These are phyloP conservation scores for Catunica adiposa DNA, from an alignment of 2,329 filamentous ascomycete genomes.

Conservation along the genomic window DNA sequence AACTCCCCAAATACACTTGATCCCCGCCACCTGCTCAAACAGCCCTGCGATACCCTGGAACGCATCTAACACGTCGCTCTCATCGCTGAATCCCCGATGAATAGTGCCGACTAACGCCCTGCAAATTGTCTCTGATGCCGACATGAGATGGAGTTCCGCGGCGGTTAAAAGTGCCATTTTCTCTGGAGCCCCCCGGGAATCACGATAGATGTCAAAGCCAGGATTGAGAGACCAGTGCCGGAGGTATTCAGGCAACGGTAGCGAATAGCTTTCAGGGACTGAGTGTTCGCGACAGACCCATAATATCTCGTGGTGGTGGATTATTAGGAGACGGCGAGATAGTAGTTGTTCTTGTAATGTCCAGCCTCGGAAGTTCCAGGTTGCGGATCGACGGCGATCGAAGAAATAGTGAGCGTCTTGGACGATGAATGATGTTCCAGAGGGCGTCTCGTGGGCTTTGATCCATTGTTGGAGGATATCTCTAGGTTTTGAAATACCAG, in stretches of 20 bases:
- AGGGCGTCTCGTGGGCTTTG: too few species aligned
- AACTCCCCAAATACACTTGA: neutral
- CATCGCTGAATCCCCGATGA: neutral
- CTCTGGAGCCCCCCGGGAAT: too few species aligned
- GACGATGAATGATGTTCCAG: neutral
- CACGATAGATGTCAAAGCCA: too few species aligned
- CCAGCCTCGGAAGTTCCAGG: neutral
- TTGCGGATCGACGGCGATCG: neutral
- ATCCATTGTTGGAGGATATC: too few species aligned
- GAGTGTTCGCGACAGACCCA: too few species aligned
- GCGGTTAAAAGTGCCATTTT: too few species aligned
- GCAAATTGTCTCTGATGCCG: too few species aligned
- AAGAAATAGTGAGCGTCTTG: neutral
- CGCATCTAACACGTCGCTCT: neutral
- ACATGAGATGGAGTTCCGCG: too few species aligned
- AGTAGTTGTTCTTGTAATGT: neutral
- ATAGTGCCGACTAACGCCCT: neutral
- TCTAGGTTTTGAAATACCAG: too few species aligned
- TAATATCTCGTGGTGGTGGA: neutral
- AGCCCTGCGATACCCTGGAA: neutral
- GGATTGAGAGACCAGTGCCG: too few species aligned
- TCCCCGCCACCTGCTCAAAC: neutral
- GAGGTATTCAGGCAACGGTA: too few species aligned
- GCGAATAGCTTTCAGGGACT: too few species aligned
- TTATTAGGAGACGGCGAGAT: neutral